Base-by-base conservation (phyloP, 2,329 filamentous ascomycete genomes). In the Venturia carpophila region DNA sequence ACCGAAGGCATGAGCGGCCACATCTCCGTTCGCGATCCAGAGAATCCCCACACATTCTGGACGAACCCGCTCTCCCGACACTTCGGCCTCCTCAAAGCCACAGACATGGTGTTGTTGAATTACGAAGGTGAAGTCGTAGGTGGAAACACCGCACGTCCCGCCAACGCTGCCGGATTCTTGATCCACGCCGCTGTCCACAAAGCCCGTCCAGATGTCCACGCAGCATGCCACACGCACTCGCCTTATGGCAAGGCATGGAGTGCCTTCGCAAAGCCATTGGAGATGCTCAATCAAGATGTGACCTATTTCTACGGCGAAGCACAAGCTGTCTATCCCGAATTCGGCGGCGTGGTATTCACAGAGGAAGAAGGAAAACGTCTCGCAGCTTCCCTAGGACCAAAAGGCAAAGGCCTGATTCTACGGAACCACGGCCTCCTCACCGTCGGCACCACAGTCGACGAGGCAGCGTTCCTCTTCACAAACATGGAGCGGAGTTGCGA, bases 371-470 rank as follows among this genome's bases (percentile, higher is more conserved):
- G 87, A 1, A 75, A 81, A 69, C 79, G 82, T 52, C 84, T 91
- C 67, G 87, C 87, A 1, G 77, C 76, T 13, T 83, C 87, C 0
- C 77, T 92, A 1, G 87, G 87, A 0, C 73, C 78, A 0, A 83
- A 83, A 69, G 88, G 81, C 27, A 84, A 83, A 72, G 87, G 81
- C 1, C 80, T 84, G 68, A 85, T 91, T 60, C 76, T 91, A 62
- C 79, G 87, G 68, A 91, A 91, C 72, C 88, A 91, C 74, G 89
- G 89, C 0, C 76, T 92, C 43, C 74, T 91, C 62, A 89, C 87
- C 0, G 87, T 90, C 0, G 89, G 89, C 4, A 71, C 74, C 7
- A 91, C 88, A 0, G 88, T 91, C 1, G 88, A 91, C 71, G 88
- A 91, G 74, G 88, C 88, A 0, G 85, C 85, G 0, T 91, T 87